These are phyloP conservation scores for Geotrichum carabidarum DNA, from an alignment of 1,139 yeast genomes.

Conservation along the genomic window DNA sequence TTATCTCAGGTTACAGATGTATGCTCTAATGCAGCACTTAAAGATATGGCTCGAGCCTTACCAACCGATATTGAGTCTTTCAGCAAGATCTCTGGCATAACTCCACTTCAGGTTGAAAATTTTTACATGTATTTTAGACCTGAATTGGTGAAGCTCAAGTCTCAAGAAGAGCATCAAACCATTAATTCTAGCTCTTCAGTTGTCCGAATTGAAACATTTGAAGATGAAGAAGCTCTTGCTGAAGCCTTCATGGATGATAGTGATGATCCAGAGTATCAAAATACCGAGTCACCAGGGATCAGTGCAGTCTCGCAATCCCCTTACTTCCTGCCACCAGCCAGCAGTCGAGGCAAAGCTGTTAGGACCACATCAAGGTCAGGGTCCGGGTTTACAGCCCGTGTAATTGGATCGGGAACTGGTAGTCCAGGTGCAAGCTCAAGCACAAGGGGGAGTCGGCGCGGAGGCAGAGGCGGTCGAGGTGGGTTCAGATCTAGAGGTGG, in stretches of 20 bases:
- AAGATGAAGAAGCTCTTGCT: neutral
- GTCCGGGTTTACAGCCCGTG: no score
- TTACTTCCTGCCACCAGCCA: neutral
- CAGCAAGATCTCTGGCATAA: conserved; percentile 18
- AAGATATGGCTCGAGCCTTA: conserved; percentile 20
- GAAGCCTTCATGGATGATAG: conserved; percentile 3
- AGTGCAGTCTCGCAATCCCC: neutral
- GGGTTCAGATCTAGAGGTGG: neutral
- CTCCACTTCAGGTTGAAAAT: conserved; percentile 18
- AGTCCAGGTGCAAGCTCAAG: neutral
- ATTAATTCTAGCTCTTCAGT: neutral
- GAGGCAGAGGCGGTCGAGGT: neutral
- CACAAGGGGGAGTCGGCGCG: neutral
- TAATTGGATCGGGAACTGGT: no score
- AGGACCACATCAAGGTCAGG: no score
- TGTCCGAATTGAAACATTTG: neutral
- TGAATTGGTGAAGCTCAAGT: conserved; percentile 16
- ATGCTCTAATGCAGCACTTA: conserved; percentile 23
- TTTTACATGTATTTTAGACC: conserved; percentile 21
- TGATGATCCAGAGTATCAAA: neutral
- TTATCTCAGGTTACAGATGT: conserved; percentile 17
- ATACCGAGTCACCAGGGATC: neutral
- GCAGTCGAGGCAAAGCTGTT: no score
- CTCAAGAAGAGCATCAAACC: neutral
- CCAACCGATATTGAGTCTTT: conserved; percentile 20